phyloP scores from a whole-genome alignment of 352 stramenopile genomes.

The Pythium vanterpoolii region DNA sequence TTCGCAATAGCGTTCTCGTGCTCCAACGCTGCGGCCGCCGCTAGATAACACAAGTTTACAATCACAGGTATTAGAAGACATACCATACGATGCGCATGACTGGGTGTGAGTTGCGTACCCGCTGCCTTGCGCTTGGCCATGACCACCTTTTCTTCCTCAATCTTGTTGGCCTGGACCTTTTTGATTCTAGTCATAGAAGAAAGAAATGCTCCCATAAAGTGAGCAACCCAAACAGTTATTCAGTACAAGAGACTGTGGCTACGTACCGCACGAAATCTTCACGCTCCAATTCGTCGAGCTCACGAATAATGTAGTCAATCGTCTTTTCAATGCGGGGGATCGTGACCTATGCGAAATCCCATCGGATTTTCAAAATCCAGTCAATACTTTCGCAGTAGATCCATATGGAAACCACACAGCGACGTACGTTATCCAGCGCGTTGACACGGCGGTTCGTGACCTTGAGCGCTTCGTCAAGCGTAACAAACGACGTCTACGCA shows the following conservation, averaged over 20 bases:
- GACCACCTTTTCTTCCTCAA: constrained; percentile 80
- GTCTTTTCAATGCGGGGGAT: constrained; percentile 97
- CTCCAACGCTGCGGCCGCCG: constrained; percentile 14
- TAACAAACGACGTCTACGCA: constrained; percentile 97
- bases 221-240: background rate
- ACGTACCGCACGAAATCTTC: constrained; percentile 90
- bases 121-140: constrained; percentile 51
- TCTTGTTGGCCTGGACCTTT: constrained; percentile 98
- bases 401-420: background rate
- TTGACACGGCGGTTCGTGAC: constrained; percentile 99
- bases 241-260: background rate
- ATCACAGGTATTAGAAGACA: background rate
- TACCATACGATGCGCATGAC: background rate
- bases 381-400: too few species aligned
- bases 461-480: constrained; percentile 97
- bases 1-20: background rate
- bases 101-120: constrained; percentile 22
- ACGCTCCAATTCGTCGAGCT: constrained; percentile 98
- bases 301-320: constrained; percentile 96
- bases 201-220: background rate
- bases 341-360: constrained; percentile 81
- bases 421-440: constrained; percentile 94
- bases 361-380: background rate
- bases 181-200: constrained; percentile 85
- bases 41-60: background rate